Base-by-base conservation (phyloP, 495 filamentous ascomycete genomes). In the Podospora tetraspora region DNA sequence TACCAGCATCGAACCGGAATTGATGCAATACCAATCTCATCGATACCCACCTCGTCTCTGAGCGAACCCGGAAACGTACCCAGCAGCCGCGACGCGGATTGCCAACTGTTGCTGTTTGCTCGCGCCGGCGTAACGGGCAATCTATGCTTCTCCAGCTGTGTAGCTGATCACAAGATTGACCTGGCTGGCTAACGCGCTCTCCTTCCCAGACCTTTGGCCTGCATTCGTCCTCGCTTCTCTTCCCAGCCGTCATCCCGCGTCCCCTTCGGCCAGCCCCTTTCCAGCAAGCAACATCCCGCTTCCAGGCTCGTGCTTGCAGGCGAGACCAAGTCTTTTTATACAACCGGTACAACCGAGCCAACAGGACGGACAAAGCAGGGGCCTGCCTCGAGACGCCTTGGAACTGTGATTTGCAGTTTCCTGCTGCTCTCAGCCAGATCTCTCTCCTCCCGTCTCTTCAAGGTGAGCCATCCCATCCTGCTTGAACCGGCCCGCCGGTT, bases 331-430 rank as follows among this genome's bases (percentile, higher is more conserved):
- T 16, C 43, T 52, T 52, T 52, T 52, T 21, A 22, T 43, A 29
- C 58, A 52, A 21, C 58, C 65, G 30, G 52, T 68, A 68, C 34
- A 68, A 43, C 66, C 66, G 66, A 43, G 43, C 43, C 43, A 21
- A 32, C 59, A 34, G 21, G 30, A 32, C 27, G 22, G 23, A 52
- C 66, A 22, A 68, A 58, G 25, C 64, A 63, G 22, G 34, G 29
- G 24, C 27, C 37, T 24, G 30, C 59, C 64, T 59, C 57, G 23
- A 56, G 57, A 67, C 60, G 21, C 62, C 63, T 52, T 64, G 64
- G 43, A 69, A 71, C 62, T 32, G 71, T 71, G 65, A 67, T 73
- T 67, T 60, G 71, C 66, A 32, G 62, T 65, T 66, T n/a, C 58
- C 62, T n/a, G 19, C 57, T n/a, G 24, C 34, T 67, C 56, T 69